Conservation (phyloP, 2,329 filamentous ascomycete genomes). For the Rhynchosporium secalis region DNA sequence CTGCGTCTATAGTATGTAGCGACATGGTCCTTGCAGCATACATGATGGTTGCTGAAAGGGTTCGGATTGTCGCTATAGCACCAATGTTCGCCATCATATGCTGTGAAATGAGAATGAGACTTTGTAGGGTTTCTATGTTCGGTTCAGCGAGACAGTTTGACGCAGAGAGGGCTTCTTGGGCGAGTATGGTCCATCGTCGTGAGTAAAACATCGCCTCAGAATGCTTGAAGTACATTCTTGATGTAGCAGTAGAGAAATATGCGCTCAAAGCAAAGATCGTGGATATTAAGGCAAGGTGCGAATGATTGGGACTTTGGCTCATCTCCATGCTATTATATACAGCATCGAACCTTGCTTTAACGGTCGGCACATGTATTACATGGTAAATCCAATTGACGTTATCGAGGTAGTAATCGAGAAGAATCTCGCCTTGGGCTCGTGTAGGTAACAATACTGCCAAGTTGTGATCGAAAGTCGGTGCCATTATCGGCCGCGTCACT, state of each 20-base stretch:
- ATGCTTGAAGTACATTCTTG: constrained; percentile 15
- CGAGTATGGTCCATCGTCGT: constrained; percentile 24
- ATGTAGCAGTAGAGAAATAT: constrained; percentile 24
- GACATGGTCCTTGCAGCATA: constrained; percentile 31
- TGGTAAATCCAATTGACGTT: constrained; percentile 32
- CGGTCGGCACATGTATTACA: constrained; percentile 31
- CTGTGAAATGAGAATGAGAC: constrained; percentile 41
- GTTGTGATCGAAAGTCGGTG: constrained; percentile 14
- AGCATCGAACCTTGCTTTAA: constrained; percentile 17
- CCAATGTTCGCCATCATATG: constrained; percentile 42
- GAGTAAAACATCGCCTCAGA: constrained; percentile 13
- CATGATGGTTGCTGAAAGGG: constrained; percentile 39
- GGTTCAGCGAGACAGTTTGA: constrained; percentile 33
- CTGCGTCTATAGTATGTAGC: constrained; percentile 30
- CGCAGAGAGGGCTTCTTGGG: constrained; percentile 31
- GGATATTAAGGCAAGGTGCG: constrained; percentile 25
- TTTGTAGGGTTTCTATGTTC: constrained; percentile 43
- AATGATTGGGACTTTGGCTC: constrained; percentile 20
- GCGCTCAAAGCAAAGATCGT: constrained; percentile 29
- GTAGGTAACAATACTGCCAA: constrained; percentile 23
- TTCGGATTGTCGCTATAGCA: constrained; percentile 39
- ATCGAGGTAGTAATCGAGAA: constrained; percentile 28
- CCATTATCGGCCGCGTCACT: constrained; percentile 11
- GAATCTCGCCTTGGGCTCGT: constrained; percentile 18
- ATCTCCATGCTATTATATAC: constrained; percentile 26